Base-by-base conservation (phyloP, 23 red algal species). In the Gracilariopsis chorda region DNA sequence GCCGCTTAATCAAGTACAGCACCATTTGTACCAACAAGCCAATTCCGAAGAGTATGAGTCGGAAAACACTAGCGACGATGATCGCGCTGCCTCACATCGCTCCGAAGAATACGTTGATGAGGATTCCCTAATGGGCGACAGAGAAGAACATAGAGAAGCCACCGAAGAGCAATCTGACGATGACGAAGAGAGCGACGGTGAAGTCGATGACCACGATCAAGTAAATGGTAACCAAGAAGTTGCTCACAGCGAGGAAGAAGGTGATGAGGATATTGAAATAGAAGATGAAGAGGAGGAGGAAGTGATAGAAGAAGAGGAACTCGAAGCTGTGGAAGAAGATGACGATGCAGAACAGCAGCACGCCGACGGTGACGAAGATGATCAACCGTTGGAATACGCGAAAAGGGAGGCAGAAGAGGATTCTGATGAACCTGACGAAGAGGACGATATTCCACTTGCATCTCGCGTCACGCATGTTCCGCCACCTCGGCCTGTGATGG, bases 61-160 rank as follows among this genome's bases (percentile, higher is more conserved):
- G 20, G 62, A 68, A 68, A 68, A 68, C 13, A 68, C 62, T 35
- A 36, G 33, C 6, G 62, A 68, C 41, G 62, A 68, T 68, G 62
- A 17, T 2, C 62, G 33, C 7, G 27, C 41, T 17, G 62, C 62
- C n/a, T 68, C 62, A 30, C 35, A 68, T 25, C 4, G 41, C 41
- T 68, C 62, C 17, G 81, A 85, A n/a, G 81, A 11, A 70, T 51
- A 69, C 42, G 81, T 67, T 41, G 81, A 86, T 14, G 82, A 86
- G 24, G 82, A 86, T 12, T 68, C 62, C 20, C 62, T 37, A 41
- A 19, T 0, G 21, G 32, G 62, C 20, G 62, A 1, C 17, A 36
- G 5, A 1, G 72, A 78, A 17, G 42, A 51, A n/a, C 19, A 44
- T 1, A 78, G 48, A 6, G 33, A 40, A 1, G 69, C 47, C 30